Evolutionary conservation across 2,329 filamentous ascomycete species (phyloP), one percentile per base, ranked within the genome.

Genomic region (Fusarium sp.): DNA sequence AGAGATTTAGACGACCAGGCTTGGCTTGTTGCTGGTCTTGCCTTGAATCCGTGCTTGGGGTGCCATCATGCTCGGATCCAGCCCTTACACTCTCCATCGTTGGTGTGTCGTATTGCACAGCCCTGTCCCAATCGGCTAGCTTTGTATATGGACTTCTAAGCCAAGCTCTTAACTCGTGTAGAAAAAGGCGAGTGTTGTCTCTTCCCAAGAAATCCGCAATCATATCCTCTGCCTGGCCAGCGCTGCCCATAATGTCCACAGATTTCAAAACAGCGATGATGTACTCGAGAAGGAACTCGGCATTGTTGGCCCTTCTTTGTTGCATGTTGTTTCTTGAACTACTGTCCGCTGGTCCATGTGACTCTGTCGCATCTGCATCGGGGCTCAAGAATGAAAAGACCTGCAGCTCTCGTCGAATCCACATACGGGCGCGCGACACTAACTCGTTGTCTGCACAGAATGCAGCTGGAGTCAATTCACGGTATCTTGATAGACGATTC

Each of bases 241-340:
- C 85, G 64, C 91, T 92, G 6, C 88, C 91, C 77, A 93, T 93
- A 6, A 94, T 84, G 73, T 97, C 93, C 17, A 96, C 88, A 1
- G 89, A 92, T 76, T 92, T 94, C 59, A 97, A 79, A 21, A 97
- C 91, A 11, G 91, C 91, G 39, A 97, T 80, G 52, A 97, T 88
- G 76, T 96, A 97, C 73, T 96, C 92, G 11, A 97, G 84, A 12
- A 97, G 78, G 65, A 94, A 97, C 73, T 97, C 94, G 9, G 91
- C 87, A 72, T 94, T 95, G 68, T 87, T 89, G 7, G 85, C 85
- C 39, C 87, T 66, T 21, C 69, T 74, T 53, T 55, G 75, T 67
- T 65, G 72, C 72, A 48, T 55, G 2, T 44, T 36, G 7, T 43
- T 65, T 32, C 54, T 62, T 1, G 54, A 15, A 19, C 48, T 43